Percentiles rank a stretch among this genome's conserved stretches.
Evolutionary conservation across 1,284 basidiomycete species (phyloP).

Genomic region (Microbotryum scabiosae): DNA sequence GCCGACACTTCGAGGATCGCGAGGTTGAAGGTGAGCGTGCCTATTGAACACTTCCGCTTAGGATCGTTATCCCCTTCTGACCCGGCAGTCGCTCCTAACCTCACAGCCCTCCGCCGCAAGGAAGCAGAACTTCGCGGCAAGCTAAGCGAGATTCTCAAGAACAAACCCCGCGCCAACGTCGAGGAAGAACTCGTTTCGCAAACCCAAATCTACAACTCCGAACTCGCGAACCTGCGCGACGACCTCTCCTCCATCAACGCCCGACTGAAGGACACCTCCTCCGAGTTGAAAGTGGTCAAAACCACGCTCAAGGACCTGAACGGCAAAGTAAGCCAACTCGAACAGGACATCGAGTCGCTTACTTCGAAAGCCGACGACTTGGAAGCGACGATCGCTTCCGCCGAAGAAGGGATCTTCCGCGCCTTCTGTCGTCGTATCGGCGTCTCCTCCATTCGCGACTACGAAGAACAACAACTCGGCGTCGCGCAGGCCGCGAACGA

Average conservation of each 20-base stretch:
- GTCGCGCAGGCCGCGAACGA: conserved; percentile 78
- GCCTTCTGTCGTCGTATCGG: conserved; percentile 74
- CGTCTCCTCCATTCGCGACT: conserved; percentile 79
- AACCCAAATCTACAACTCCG: conserved; percentile 68
- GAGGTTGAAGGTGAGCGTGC: conserved; percentile 55
- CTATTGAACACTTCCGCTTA: too few relatives aligned
- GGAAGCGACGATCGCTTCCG: conserved; percentile 56
- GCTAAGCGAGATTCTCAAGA: conserved; percentile 68
- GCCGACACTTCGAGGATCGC: conserved; percentile 86
- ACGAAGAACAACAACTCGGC: conserved; percentile 85
- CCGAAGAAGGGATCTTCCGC: conserved; percentile 72
- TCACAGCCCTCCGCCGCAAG: conserved; percentile 18
- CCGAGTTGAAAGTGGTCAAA: conserved; percentile 62
- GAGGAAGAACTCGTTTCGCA: conserved; percentile 72
- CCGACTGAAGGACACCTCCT: conserved; percentile 60
- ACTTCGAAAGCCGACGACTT: conserved; percentile 53
- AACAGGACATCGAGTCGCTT: conserved; percentile 47
- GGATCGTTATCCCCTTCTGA: background rate
- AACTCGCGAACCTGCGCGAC: conserved; percentile 63
- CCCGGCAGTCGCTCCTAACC: background rate
- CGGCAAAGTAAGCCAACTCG: conserved; percentile 58
- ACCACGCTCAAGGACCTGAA: conserved; percentile 57
- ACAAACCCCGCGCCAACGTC: conserved; percentile 67
- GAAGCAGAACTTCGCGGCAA: conserved; percentile 65
- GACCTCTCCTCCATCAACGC: conserved; percentile 62